Evolutionary conservation across 1,139 yeast species (phyloP).

Genomic region (Fermentozyma sake): DNA sequence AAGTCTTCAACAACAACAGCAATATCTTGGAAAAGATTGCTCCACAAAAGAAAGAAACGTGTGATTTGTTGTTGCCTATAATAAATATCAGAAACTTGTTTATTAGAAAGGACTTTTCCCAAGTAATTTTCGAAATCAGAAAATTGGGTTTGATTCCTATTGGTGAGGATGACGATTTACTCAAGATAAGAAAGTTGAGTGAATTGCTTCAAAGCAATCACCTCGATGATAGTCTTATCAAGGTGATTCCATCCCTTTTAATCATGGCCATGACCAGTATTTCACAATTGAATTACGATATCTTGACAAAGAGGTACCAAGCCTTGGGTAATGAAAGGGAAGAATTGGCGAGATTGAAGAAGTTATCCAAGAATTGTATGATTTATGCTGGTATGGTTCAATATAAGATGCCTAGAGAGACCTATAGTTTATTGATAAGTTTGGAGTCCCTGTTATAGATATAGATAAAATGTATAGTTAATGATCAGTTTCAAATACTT

Average conservation of each 20-base stretch:
- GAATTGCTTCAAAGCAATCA: constrained; percentile 43
- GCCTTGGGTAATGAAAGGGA: constrained; percentile 51
- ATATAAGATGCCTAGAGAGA: constrained; percentile 91
- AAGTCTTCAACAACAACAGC: constrained; percentile 49
- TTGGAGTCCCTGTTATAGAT: constrained; percentile 52
- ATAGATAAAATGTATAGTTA: background rate
- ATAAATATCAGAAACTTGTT: constrained; percentile 65
- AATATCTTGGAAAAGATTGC: constrained; percentile 43
- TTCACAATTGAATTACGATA: constrained; percentile 51
- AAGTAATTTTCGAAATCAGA: constrained; percentile 53
- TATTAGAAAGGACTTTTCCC: constrained; percentile 56
- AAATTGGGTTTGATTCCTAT: constrained; percentile 66
- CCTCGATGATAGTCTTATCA: constrained; percentile 67
- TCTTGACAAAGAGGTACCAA: constrained; percentile 45
- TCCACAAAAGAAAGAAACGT: constrained; percentile 53
- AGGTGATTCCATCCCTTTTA: constrained; percentile 76
- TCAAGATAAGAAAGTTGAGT: constrained; percentile 33
- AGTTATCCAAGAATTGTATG: constrained; percentile 82
- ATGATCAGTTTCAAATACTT: constrained; percentile 1
- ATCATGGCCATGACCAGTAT: constrained; percentile 80
- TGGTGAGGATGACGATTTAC: constrained; percentile 33
- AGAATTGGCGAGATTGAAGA: constrained; percentile 50
- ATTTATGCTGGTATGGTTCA: constrained; percentile 95
- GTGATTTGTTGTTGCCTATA: constrained; percentile 59
- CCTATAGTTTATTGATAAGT: constrained; percentile 68